A percentile compares a stretch with the other conserved stretches of the same genome.
Evolutionary conservation across 2,329 filamentous ascomycete genomes (phyloP).

Genomic region (Orbilia ellipsospora): DNA sequence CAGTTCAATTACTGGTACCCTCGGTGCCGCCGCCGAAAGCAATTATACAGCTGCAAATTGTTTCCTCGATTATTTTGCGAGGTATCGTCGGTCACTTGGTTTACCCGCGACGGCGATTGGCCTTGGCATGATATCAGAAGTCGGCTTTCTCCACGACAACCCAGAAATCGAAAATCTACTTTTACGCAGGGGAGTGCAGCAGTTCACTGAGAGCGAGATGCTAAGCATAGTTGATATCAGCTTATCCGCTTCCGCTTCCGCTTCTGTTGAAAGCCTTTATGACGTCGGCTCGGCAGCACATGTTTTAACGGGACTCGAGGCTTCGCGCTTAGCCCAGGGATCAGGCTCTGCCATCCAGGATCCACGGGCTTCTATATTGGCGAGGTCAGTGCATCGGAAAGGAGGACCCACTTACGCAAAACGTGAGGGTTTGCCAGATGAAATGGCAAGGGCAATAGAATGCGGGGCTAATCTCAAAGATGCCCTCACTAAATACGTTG

Average conservation of each 20-base stretch:
- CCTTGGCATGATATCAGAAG: conserved; percentile 57
- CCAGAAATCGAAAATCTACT: conserved; percentile 58
- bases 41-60: conserved; percentile 66
- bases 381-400: conserved; percentile 22
- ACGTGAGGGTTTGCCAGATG: background rate
- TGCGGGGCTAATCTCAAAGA: background rate
- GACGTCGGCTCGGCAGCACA: conserved; percentile 14
- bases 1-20: conserved; percentile 61
- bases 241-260: background rate
- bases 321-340: background rate
- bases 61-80: conserved; percentile 62
- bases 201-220: conserved; percentile 29
- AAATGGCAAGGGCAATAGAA: background rate
- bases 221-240: conserved; percentile 27
- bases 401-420: background rate
- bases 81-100: conserved; percentile 59
- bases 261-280: conserved; percentile 9
- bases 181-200: conserved; percentile 23
- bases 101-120: conserved; percentile 58
- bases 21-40: conserved; percentile 63
- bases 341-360: background rate
- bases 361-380: conserved; percentile 10
- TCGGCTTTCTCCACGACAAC: conserved; percentile 61
- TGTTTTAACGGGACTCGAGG: conserved; percentile 28
- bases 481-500: background rate